Percentiles rank a stretch among this genome's conserved stretches.
Conservation (phyloP, 306 rosid species). For the Cucumis sativus region Cucumber_9930_V3 NC_026659.2:24337501-24338000, state of each 20-base stretch:
- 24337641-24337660: constrained; percentile 9
- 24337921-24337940: constrained; percentile 3
- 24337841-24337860: not conserved
- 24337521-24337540: no score
- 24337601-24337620: no score
- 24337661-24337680: constrained; percentile 13
- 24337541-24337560: no score
- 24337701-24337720: not conserved
- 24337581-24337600: no score
- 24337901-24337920: not conserved
- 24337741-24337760: constrained; percentile 75
- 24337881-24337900: not conserved
- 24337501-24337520: no score
- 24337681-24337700: not conserved
- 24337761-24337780: constrained; percentile 55
- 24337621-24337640: no score
- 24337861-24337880: not conserved
- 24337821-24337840: constrained; percentile 30
- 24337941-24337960: constrained; percentile 24
- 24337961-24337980: constrained; percentile 62
- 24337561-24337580: no score
- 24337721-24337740: constrained; percentile 72
- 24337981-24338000: constrained; percentile 73
- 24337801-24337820: constrained; percentile 55
- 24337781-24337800: constrained; percentile 37